These are phyloP conservation scores for Astrothelium subdiscretum DNA, from an alignment of 495 filamentous ascomycete species.

Conservation along the genomic window DNA sequence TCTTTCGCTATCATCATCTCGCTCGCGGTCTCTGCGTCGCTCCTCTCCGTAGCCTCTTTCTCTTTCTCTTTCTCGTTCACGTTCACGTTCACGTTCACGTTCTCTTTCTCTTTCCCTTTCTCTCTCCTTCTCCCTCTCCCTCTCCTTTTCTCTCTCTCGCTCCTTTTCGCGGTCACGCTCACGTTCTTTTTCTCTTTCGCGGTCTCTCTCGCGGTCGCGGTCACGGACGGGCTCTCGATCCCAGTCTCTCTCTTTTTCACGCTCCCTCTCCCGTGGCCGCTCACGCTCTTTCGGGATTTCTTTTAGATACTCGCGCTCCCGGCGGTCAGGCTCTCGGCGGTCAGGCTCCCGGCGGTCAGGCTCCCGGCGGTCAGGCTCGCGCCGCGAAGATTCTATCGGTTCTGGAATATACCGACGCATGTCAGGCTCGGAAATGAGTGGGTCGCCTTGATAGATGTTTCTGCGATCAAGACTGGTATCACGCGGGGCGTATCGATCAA, in stretches of 20 bases:
- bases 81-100: constrained; percentile 16
- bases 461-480: constrained; percentile 15
- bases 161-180: constrained; percentile 14
- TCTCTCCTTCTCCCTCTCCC: constrained; percentile 14
- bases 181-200: too few species aligned
- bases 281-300: neutral
- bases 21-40: constrained; percentile 7
- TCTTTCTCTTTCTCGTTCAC: constrained; percentile 13
- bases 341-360: constrained; percentile 2
- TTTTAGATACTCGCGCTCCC: neutral
- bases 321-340: constrained; percentile 1
- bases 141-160: constrained; percentile 18
- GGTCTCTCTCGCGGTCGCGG: constrained; percentile 9
- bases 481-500: constrained; percentile 15
- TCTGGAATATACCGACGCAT: neutral
- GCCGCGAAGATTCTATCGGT: neutral
- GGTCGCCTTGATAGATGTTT: constrained; percentile 7
- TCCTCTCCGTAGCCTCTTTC: constrained; percentile 11
- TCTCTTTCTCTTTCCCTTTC: constrained; percentile 18
- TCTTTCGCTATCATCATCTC: constrained; percentile 8
- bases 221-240: constrained; percentile 16
- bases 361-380: constrained; percentile 1
- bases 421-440: neutral
- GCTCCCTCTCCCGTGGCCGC: constrained; percentile 9
- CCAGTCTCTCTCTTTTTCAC: constrained; percentile 7